Base-by-base conservation (phyloP, 23 red algal genomes). In the Rhodosorus marinus region DNA sequence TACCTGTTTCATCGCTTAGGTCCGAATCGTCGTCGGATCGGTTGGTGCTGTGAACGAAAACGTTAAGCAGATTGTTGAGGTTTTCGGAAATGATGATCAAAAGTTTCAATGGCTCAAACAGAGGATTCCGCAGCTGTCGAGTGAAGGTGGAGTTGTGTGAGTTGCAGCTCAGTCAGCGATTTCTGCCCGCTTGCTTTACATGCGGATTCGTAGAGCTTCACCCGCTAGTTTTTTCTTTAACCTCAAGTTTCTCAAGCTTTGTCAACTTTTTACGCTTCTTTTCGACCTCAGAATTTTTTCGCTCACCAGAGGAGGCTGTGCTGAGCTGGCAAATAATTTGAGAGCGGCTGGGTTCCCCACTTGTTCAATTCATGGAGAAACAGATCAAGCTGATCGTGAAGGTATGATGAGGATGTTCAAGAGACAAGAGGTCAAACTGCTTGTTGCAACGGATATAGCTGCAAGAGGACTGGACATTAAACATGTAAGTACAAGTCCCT, bases 1-100 rank as follows among this genome's bases (percentile, higher is more conserved):
- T 26, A 80, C 85, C 69, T 98, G 85, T 74, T 45, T 98, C 50
- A 59, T 81, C n/a, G n/a, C n/a, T n/a, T n/a, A n/a, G n/a, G n/a
- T n/a, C n/a, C n/a, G n/a, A n/a, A n/a, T n/a, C n/a, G n/a, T n/a
- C n/a, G n/a, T 33, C 20, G 0, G 25, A 21, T 32, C 63, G n/a
- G 54, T 67, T 53, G 82, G 72, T 6, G 49, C 51, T 14, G 59
- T 50, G 15, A 33, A 64, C 24, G 54, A 60, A 9, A 64, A 79
- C 32, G 69, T 90, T 24, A 55, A 27, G 2, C 69, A 90, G 8
- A 58, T 8, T 31, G 72, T 71, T 49, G 47, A 52, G 17, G 43
- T 60, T 19, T 46, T 90, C 49, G 23, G 26, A 7, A 64, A 49
- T 3, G 82, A 72, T 6, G 26, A 32, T 3, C 51, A 57, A 51